These are phyloP conservation scores for Ganoderma sinense DNA, from an alignment of 1,284 basidiomycete species.

Conservation along the genomic window DNA sequence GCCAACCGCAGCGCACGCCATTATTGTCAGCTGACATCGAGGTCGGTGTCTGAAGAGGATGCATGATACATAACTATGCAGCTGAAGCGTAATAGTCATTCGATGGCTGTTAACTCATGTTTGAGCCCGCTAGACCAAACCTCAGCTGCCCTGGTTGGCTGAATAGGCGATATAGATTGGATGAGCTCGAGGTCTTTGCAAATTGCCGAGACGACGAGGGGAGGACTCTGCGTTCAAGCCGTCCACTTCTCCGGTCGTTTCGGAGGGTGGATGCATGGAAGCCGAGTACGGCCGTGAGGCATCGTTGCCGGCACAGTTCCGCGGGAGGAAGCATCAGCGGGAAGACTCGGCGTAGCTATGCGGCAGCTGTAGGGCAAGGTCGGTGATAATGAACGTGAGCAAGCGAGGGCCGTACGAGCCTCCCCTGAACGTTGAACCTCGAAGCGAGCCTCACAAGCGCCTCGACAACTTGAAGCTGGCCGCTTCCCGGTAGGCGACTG, in stretches of 20 bases:
- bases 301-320: not conserved
- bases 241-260: not conserved
- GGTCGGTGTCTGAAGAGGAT: not conserved
- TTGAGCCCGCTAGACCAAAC: not conserved
- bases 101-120: not conserved
- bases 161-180: not conserved
- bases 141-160: not conserved
- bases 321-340: not conserved
- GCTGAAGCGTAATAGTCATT: not conserved
- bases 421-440: not conserved
- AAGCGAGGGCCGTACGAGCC: not conserved
- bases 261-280: not conserved
- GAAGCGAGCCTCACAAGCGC: not conserved
- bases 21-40: not conserved
- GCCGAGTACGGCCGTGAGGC: not conserved
- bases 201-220: not conserved
- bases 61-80: not conserved
- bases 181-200: not conserved
- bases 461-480: not conserved
- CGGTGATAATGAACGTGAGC: conserved; percentile 1
- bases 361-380: not conserved
- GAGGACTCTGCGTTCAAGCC: not conserved
- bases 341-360: not conserved
- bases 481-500: not conserved
- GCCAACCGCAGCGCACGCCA: not conserved